These are phyloP conservation scores for Fusarium sororula DNA, from an alignment of 2,329 filamentous ascomycete species.

Conservation along the genomic window DNA sequence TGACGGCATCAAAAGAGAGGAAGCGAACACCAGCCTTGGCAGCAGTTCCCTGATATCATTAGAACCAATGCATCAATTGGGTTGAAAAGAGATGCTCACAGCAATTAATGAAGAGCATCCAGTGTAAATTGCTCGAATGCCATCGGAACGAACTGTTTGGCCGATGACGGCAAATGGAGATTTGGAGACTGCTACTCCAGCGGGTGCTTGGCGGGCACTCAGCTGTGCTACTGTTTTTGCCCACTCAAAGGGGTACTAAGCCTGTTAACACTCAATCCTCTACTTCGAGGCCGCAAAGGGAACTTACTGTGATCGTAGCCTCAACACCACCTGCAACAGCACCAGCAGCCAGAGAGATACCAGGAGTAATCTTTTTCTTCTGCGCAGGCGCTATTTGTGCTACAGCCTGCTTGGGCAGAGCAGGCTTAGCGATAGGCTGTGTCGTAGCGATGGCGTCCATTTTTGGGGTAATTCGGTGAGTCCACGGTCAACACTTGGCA, in stretches of 20 bases:
- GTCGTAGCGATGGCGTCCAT: constrained; percentile 9
- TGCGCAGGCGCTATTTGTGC: not conserved
- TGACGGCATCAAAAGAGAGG: constrained; percentile 72
- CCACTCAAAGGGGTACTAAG: constrained; percentile 72
- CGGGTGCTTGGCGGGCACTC: constrained; percentile 34
- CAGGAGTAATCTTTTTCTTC: constrained; percentile 44
- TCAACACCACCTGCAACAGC: constrained; percentile 63
- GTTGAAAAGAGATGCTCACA: constrained; percentile 6
- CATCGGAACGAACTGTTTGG: constrained; percentile 64
- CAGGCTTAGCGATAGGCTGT: not conserved
- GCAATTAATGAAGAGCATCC: constrained; percentile 69
- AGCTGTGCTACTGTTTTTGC: constrained; percentile 72
- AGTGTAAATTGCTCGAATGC: constrained; percentile 67
- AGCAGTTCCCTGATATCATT: constrained; percentile 56
- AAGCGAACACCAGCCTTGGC: constrained; percentile 74
- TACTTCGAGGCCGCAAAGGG: rapidly evolving
- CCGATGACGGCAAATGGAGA: constrained; percentile 68
- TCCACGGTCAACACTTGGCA: not conserved
- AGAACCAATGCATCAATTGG: not conserved
- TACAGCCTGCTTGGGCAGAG: not conserved
- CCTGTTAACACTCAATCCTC: not conserved
- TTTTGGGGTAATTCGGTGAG: not conserved
- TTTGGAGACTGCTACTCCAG: constrained; percentile 38
- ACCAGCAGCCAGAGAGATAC: constrained; percentile 60
- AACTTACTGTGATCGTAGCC: constrained; percentile 56